Conservation (phyloP, 1,139 yeast species). For the Groenewaldozyma sp. region DNA sequence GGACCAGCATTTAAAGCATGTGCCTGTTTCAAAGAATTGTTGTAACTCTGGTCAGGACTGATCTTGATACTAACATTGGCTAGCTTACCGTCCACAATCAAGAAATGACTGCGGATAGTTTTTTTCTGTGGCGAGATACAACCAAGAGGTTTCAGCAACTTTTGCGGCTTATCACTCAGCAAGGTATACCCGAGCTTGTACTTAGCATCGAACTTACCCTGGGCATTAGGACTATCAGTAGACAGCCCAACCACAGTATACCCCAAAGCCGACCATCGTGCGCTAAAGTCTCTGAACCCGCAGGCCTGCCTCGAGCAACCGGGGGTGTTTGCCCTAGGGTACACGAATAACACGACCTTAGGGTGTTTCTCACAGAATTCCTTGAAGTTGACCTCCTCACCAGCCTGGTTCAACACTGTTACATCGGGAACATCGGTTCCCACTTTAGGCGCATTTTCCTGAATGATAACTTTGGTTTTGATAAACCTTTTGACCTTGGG, state of each 20-base stretch:
- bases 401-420: conserved; percentile 57
- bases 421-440: conserved; percentile 56
- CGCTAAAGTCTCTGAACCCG: conserved; percentile 67
- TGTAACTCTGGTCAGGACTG: conserved; percentile 70
- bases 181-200: conserved; percentile 65
- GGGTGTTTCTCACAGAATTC: conserved; percentile 16
- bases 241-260: conserved; percentile 38
- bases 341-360: conserved; percentile 41
- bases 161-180: conserved; percentile 64
- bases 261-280: conserved; percentile 40
- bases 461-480: not conserved
- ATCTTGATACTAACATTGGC: conserved; percentile 55
- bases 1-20: not conserved
- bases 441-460: too few species aligned
- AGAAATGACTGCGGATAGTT: conserved; percentile 81
- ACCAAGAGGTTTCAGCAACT: conserved; percentile 65
- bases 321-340: conserved; percentile 90
- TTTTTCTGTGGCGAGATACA: conserved; percentile 73
- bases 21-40: conserved; percentile 35
- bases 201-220: conserved; percentile 63
- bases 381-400: conserved; percentile 37
- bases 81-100: conserved; percentile 70
- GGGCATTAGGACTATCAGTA: conserved; percentile 67
- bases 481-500: not conserved
- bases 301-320: conserved; percentile 90